Percentiles rank a stretch among this genome's conserved stretches.
These are phyloP conservation scores for Favolaschia claudopus DNA, from an alignment of 768 basidiomycete species.

Conservation along the genomic window DNA sequence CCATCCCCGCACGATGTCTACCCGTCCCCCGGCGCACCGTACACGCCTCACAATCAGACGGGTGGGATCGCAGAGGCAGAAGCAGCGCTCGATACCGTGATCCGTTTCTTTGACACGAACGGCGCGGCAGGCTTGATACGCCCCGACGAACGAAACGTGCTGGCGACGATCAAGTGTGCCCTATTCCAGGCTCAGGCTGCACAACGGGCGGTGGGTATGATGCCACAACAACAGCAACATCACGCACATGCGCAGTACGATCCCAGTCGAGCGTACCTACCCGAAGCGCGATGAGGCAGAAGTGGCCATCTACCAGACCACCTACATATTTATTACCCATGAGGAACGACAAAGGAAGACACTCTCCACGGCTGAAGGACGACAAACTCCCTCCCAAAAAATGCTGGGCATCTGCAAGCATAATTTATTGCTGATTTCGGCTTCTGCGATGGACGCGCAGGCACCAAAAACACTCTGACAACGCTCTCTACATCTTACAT, in stretches of 20 bases:
- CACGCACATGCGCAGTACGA: too few species aligned
- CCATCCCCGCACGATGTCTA: constrained; percentile 33
- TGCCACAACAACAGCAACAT: background rate
- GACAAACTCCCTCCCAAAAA: too few species aligned
- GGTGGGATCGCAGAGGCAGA: constrained; percentile 60
- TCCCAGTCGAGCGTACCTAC: too few species aligned
- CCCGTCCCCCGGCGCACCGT: too few species aligned
- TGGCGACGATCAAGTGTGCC: constrained; percentile 57
- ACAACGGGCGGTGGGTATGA: constrained; percentile 34
- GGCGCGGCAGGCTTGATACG: constrained; percentile 39
- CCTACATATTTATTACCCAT: constrained; percentile 3
- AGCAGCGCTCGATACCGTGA: constrained; percentile 60
- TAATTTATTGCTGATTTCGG: too few species aligned
- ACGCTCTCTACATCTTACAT: background rate
- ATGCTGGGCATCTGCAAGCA: too few species aligned
- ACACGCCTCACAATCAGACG: constrained; percentile 28
- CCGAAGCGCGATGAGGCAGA: too few species aligned
- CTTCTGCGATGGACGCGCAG: too few species aligned
- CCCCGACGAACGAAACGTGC: constrained; percentile 45
- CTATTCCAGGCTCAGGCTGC: constrained; percentile 62
- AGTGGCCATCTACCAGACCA: constrained; percentile 13
- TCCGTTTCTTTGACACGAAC: constrained; percentile 55
- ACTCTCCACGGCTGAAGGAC: too few species aligned
- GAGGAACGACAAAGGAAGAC: constrained; percentile 2
- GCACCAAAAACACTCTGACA: too few species aligned